Percentiles rank a stretch among this genome's conserved stretches.
phyloP scores from a whole-genome alignment of 176 grass and related monocot genomes.

The Themeda triandra region DNA sequence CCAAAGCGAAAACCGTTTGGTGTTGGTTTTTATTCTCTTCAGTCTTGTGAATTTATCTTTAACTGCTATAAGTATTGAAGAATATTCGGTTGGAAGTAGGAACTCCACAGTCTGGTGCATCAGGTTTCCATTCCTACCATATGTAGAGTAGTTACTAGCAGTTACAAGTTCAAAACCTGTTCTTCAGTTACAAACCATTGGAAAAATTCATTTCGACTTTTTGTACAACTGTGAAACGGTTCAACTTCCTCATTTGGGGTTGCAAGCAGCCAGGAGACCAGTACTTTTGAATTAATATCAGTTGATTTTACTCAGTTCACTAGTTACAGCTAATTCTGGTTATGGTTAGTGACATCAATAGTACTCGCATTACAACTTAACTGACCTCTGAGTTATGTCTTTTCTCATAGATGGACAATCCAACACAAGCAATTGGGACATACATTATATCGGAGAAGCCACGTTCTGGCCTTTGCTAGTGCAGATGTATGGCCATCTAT shows the following conservation, averaged over 20 bases:
- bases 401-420: conserved; percentile 41
- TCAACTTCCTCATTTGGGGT: not conserved
- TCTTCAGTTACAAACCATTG: not conserved
- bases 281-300: not conserved
- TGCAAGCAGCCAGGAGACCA: not conserved
- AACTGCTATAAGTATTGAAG: not conserved
- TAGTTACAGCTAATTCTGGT: conserved; percentile 11
- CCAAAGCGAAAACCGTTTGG: not conserved
- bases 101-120: not conserved
- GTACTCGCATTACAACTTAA: not conserved
- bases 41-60: not conserved
- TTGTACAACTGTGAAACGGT: not conserved
- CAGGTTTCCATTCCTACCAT: not conserved
- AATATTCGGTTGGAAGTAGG: not conserved
- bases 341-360: conserved; percentile 13
- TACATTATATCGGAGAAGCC: conserved; percentile 39
- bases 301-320: not conserved
- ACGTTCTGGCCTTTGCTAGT: conserved; percentile 52
- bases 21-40: not conserved
- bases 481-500: conserved; percentile 56
- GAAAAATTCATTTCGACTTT: not conserved
- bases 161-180: not conserved
- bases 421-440: conserved; percentile 33
- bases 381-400: conserved; percentile 31
- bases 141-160: not conserved